These are phyloP conservation scores for Leishmania mexicana DNA, from an alignment of 208 protist genomes.

Conservation along the genomic window DNA sequence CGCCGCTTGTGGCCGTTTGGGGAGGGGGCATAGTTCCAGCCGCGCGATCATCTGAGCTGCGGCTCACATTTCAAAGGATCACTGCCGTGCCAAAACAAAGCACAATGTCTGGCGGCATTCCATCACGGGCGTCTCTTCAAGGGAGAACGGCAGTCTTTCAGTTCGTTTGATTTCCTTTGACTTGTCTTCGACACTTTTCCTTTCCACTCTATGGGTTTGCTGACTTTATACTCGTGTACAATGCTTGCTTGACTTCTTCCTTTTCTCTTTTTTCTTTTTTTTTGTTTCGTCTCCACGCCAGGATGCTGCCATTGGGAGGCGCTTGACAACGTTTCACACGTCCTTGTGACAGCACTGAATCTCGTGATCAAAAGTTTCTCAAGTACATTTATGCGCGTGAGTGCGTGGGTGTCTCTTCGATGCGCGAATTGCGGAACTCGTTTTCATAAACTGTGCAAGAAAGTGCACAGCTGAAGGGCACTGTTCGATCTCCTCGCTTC, in stretches of 20 bases:
- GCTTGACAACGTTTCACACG: neutral
- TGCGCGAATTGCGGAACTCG: neutral
- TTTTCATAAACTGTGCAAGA: neutral
- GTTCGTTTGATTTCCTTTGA: neutral
- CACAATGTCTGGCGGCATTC: neutral
- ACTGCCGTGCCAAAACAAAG: neutral
- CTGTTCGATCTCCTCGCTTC: neutral
- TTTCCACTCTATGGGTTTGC: neutral
- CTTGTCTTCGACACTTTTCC: neutral
- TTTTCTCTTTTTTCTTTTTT: neutral
- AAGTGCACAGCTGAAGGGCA: neutral
- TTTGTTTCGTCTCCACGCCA: neutral
- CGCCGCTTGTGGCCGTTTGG: neutral
- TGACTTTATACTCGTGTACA: constrained; percentile 1
- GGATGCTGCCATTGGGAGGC: neutral
- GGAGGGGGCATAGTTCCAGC: neutral
- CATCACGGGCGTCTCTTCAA: neutral
- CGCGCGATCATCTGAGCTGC: neutral
- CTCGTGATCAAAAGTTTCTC: neutral
- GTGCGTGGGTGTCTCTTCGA: neutral
- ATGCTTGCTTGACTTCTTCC: neutral
- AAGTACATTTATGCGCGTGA: neutral
- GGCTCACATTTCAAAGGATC: neutral
- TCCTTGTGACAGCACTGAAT: neutral
- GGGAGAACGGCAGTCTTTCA: neutral